phyloP scores from a whole-genome alignment of 1,139 yeast species.

The Zygoascus sp. region DNA sequence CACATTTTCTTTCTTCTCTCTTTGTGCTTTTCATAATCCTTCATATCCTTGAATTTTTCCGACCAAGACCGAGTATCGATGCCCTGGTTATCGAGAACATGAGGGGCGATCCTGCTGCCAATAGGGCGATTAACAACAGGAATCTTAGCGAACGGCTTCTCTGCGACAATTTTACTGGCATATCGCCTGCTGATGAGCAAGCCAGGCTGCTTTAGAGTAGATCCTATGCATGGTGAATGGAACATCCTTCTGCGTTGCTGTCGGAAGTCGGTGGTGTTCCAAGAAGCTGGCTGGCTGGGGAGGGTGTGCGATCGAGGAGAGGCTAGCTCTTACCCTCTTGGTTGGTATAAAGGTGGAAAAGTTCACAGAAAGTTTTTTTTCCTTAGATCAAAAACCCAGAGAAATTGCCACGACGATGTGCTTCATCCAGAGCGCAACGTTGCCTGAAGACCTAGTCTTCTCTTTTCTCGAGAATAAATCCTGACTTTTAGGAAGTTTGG shows the following conservation, averaged over 20 bases:
- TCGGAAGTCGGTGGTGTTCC: too few species aligned
- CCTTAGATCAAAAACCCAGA: slow-evolving; percentile 36
- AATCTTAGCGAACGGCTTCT: slow-evolving; percentile 38
- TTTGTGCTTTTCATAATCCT: slow-evolving; percentile 42
- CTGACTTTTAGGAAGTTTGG: slow-evolving; percentile 40
- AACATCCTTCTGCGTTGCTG: too few species aligned
- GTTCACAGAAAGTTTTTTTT: slow-evolving; percentile 23
- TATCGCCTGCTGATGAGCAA: too few species aligned
- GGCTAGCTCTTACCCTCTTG: slow-evolving; percentile 5
- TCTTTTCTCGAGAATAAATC: slow-evolving; percentile 37
- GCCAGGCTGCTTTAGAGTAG: too few species aligned
- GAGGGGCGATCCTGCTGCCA: slow-evolving; percentile 42
- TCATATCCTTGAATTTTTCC: slow-evolving; percentile 42
- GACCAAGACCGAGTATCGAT: slow-evolving; percentile 35
- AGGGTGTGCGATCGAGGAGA: too few species aligned
- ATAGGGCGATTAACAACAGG: slow-evolving; percentile 42
- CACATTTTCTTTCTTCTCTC: slow-evolving; percentile 28
- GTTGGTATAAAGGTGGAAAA: not conserved
- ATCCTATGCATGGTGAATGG: too few species aligned
- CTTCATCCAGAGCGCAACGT: slow-evolving; percentile 32
- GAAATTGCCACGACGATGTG: slow-evolving; percentile 38
- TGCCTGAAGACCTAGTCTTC: slow-evolving; percentile 36
- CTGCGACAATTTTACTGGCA: slow-evolving; percentile 16
- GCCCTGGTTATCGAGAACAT: slow-evolving; percentile 35
- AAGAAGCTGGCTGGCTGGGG: too few species aligned